A percentile compares a stretch with the other conserved stretches of the same genome.
Evolutionary conservation across 2,329 filamentous ascomycete genomes (phyloP).

Genomic region (Diplodia sapinea): DNA sequence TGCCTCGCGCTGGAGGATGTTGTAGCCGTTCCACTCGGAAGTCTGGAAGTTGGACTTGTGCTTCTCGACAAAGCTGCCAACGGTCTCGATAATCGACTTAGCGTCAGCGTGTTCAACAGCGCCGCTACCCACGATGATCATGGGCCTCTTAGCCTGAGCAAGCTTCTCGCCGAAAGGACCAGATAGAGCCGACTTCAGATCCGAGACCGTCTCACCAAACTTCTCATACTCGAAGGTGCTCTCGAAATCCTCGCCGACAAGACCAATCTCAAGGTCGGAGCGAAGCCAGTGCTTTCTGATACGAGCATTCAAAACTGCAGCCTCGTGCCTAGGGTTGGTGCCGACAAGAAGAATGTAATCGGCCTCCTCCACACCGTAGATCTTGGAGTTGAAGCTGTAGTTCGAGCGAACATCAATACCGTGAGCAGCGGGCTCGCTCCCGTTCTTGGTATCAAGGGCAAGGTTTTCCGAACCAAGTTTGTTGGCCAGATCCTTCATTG

Average conservation of each 20-base stretch:
- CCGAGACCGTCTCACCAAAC: conserved; percentile 76
- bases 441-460: conserved; percentile 85
- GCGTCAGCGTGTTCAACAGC: conserved; percentile 90
- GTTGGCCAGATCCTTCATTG: conserved; percentile 97
- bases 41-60: conserved; percentile 86
- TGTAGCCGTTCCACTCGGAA: conserved; percentile 95
- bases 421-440: conserved; percentile 83
- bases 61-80: conserved; percentile 92
- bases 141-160: conserved; percentile 82
- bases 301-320: conserved; percentile 90
- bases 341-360: conserved; percentile 91
- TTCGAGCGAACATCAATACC: conserved; percentile 92
- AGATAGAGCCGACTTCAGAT: conserved; percentile 82
- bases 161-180: conserved; percentile 95
- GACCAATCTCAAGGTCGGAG: conserved; percentile 89
- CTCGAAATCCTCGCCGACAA: conserved; percentile 88
- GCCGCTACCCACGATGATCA: conserved; percentile 95
- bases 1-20: conserved; percentile 90
- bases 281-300: conserved; percentile 98
- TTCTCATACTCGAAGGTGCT: conserved; percentile 97
- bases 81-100: conserved; percentile 89
- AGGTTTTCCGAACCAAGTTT: conserved; percentile 96
- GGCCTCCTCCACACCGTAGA: conserved; percentile 91
- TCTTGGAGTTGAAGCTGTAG: conserved; percentile 95
- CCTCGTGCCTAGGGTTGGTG: conserved; percentile 94